Evolutionary conservation across 2,329 filamentous ascomycete genomes (phyloP).

Genomic region (Cladorrhinum sp.): DNA sequence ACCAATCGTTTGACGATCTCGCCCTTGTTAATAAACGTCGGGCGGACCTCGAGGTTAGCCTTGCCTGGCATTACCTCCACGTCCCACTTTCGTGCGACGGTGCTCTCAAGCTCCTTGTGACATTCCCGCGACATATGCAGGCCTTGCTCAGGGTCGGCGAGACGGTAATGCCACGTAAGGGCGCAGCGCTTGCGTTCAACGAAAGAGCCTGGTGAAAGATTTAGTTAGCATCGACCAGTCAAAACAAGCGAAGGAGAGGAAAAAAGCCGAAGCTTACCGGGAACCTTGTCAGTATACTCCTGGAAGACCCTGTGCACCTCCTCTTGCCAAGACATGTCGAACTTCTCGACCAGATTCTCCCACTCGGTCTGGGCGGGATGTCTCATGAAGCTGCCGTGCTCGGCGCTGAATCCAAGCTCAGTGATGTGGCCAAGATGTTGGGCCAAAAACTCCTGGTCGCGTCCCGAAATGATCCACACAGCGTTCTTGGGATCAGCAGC

Average conservation of each 20-base stretch:
- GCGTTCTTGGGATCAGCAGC: slow-evolving; percentile 77
- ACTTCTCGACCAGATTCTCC: slow-evolving; percentile 82
- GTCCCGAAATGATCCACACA: slow-evolving; percentile 98
- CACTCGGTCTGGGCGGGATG: slow-evolving; percentile 73
- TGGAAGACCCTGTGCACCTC: slow-evolving; percentile 84
- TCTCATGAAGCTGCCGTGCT: slow-evolving; percentile 94
- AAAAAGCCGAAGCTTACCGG: slow-evolving; percentile 61
- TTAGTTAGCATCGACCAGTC: background rate
- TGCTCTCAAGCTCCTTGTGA: slow-evolving; percentile 74
- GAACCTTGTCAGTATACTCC: slow-evolving; percentile 81
- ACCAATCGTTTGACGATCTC: slow-evolving; percentile 87
- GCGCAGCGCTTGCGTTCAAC: slow-evolving; percentile 94
- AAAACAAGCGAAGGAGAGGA: background rate
- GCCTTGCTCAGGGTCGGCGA: slow-evolving; percentile 83
- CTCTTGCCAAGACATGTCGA: slow-evolving; percentile 89
- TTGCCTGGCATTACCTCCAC: slow-evolving; percentile 97
- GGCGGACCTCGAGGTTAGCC: slow-evolving; percentile 94
- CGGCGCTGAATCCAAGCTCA: slow-evolving; percentile 88
- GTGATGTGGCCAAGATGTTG: slow-evolving; percentile 90
- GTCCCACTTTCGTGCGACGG: slow-evolving; percentile 75
- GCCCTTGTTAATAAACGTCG: slow-evolving; percentile 96
- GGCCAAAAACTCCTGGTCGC: slow-evolving; percentile 86
- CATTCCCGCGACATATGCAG: slow-evolving; percentile 76
- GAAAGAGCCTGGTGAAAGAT: slow-evolving; percentile 63
- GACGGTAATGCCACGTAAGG: slow-evolving; percentile 94